phyloP scores from a whole-genome alignment of 1,139 yeast species.

The Zygosaccharomyces sapae region DNA sequence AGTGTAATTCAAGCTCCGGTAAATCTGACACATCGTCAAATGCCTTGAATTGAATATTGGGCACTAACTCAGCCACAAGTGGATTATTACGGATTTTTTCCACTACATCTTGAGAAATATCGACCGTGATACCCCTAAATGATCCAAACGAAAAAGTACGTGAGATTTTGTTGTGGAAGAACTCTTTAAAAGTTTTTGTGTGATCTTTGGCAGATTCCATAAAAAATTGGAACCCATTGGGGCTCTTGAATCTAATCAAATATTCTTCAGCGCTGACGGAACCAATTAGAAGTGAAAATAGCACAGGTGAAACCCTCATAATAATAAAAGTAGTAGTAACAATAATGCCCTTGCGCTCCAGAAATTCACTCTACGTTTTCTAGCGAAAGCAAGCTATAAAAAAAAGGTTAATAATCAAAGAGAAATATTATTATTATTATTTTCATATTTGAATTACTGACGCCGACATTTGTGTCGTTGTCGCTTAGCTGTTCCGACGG shows the following conservation, averaged over 20 bases:
- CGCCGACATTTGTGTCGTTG: slow-evolving; percentile 11
- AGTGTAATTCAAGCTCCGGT: slow-evolving; percentile 12
- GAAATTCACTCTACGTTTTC: not conserved
- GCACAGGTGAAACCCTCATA: not conserved
- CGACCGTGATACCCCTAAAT: slow-evolving; percentile 61
- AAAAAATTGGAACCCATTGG: slow-evolving; percentile 25
- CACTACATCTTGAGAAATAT: slow-evolving; percentile 48
- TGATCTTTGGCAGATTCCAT: slow-evolving; percentile 23
- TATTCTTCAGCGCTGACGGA: slow-evolving; percentile 23
- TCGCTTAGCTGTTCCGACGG: slow-evolving; percentile 2
- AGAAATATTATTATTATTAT: not conserved
- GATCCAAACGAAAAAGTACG: slow-evolving; percentile 52
- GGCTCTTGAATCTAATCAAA: slow-evolving; percentile 29
- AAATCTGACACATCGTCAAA: slow-evolving; percentile 35
- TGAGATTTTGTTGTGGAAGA: slow-evolving; percentile 30
- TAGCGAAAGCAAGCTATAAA: not conserved
- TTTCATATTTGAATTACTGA: slow-evolving; percentile 6
- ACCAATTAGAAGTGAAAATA: slow-evolving; percentile 1
- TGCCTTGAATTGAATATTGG: slow-evolving; percentile 52
- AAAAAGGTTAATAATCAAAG: not conserved
- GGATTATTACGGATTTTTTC: slow-evolving; percentile 46
- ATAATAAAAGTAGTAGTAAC: not conserved
- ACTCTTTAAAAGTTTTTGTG: slow-evolving; percentile 24
- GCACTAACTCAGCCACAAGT: slow-evolving; percentile 54
- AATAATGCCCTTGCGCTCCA: no score